Conservation (phyloP, 129 eudicot species). For the Artemisia tridentata region DNA sequence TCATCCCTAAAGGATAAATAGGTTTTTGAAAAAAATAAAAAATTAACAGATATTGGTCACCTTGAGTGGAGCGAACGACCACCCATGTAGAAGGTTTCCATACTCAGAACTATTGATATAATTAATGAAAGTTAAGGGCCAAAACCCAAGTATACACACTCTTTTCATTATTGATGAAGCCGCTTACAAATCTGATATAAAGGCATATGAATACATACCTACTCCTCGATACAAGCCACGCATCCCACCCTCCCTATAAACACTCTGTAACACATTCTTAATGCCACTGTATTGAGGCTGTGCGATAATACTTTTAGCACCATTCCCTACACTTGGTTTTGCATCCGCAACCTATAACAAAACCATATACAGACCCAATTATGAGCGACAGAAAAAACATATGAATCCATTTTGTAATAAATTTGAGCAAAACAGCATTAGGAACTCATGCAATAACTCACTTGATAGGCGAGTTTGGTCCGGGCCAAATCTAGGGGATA, state of each 20-base stretch:
- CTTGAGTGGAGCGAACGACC: too few species aligned
- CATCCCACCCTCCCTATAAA: constrained; percentile 90
- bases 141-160: too few species aligned
- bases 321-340: constrained; percentile 43
- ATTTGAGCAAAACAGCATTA: neutral
- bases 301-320: constrained; percentile 26
- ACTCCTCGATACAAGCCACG: constrained; percentile 92
- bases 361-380: neutral
- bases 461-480: constrained; percentile 97
- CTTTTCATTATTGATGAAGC: neutral
- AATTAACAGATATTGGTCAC: too few species aligned
- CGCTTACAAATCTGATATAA: neutral
- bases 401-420: neutral
- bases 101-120: too few species aligned
- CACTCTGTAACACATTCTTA: constrained; percentile 64
- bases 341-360: constrained; percentile 55
- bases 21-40: too few species aligned
- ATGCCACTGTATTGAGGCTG: constrained; percentile 75
- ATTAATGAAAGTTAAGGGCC: too few species aligned
- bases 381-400: neutral
- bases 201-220: constrained; percentile 42
- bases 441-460: constrained; percentile 21
- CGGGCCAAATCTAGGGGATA: constrained; percentile 98
- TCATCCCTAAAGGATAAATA: too few species aligned
- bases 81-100: too few species aligned